These are phyloP conservation scores for Colletotrichum viniferum DNA, from an alignment of 2,329 filamentous ascomycete species.

Conservation along the genomic window DNA sequence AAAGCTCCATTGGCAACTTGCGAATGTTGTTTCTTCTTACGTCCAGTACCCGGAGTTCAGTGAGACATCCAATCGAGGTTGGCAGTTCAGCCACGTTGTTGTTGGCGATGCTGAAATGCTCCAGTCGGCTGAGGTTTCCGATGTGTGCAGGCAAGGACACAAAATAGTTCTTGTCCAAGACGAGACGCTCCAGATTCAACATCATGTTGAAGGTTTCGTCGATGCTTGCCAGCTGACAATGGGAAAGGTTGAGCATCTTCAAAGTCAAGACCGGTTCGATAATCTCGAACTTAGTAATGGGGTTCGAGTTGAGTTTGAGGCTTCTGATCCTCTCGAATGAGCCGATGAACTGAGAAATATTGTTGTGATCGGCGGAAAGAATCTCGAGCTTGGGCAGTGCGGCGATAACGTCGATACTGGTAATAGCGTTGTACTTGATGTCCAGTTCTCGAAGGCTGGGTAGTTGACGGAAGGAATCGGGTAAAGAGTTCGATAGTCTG, in stretches of 20 bases:
- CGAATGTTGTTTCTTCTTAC: constrained; percentile 92
- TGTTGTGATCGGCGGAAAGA: constrained; percentile 89
- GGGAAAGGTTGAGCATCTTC: constrained; percentile 86
- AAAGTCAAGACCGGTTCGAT: constrained; percentile 77
- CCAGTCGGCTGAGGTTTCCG: constrained; percentile 79
- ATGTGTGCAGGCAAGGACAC: constrained; percentile 87
- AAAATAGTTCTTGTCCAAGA: constrained; percentile 95
- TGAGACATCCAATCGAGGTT: constrained; percentile 84
- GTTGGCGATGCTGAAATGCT: constrained; percentile 92
- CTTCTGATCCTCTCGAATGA: constrained; percentile 85
- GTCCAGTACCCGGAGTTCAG: constrained; percentile 84
- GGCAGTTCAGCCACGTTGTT: constrained; percentile 88
- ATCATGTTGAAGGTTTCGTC: constrained; percentile 89
- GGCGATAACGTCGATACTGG: constrained; percentile 86
- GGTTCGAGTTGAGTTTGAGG: constrained; percentile 91
- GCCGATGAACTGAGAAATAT: constrained; percentile 86
- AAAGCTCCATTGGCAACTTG: constrained; percentile 89
- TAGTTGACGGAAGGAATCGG: constrained; percentile 74
- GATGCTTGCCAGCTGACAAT: constrained; percentile 87
- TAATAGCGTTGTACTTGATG: constrained; percentile 89
- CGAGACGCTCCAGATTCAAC: constrained; percentile 83
- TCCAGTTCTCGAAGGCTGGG: constrained; percentile 87
- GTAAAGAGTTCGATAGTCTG: constrained; percentile 76
- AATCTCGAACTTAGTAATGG: constrained; percentile 91
- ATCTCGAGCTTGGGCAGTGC: constrained; percentile 86